Evolutionary conservation across 345 rosid genomes (phyloP).

Genomic region (Gynandropsis gynandra): DNA sequence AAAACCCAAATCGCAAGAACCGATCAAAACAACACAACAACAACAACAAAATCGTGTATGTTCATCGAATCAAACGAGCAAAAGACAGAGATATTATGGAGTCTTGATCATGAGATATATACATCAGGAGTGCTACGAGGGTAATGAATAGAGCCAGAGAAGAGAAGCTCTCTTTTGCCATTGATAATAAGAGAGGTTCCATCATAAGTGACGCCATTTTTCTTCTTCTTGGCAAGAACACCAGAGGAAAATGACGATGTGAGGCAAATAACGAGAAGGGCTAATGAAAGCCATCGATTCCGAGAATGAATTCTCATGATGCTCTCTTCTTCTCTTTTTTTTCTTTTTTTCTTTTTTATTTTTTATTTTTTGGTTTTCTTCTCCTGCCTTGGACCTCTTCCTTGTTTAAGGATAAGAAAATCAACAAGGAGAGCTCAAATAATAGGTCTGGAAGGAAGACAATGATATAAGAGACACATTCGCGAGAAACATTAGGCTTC

Average conservation of each 20-base stretch:
- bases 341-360: neutral
- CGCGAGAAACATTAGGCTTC: constrained; percentile 14
- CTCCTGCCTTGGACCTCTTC: constrained; percentile 26
- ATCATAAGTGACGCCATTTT: constrained; percentile 22
- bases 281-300: constrained; percentile 25
- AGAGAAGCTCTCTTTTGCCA: constrained; percentile 27
- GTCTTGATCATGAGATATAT: neutral
- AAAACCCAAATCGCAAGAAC: neutral
- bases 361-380: constrained; percentile 10
- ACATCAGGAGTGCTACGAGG: constrained; percentile 28
- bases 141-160: constrained; percentile 28
- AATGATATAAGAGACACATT: constrained; percentile 29
- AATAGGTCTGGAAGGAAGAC: constrained; percentile 9
- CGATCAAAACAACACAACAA: neutral
- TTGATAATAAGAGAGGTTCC: constrained; percentile 22
- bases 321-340: neutral
- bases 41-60: neutral
- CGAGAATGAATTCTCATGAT: constrained; percentile 22
- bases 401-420: constrained; percentile 27
- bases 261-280: constrained; percentile 20
- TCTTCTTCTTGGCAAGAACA: constrained; percentile 17
- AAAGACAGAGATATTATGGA: neutral
- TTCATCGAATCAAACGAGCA: neutral
- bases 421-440: constrained; percentile 28
- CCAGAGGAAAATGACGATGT: constrained; percentile 11